Evolutionary conservation across 306 rosid species (phyloP).

Genomic region (Prunus davidiana): DNA sequence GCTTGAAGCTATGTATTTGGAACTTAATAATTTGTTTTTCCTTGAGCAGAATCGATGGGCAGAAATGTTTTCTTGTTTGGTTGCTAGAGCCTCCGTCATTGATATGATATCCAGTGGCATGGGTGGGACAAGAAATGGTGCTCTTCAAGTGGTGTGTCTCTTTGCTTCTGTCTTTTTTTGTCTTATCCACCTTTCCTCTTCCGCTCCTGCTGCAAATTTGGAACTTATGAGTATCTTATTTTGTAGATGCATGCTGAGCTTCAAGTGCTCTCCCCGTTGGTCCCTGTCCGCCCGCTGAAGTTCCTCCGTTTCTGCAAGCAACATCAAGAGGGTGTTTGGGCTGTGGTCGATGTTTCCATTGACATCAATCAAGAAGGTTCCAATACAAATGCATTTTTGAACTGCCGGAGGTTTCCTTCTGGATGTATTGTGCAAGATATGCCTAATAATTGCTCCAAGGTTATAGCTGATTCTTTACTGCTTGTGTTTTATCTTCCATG

Average conservation of each 20-base stretch:
- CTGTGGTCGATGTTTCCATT: slow-evolving; percentile 67
- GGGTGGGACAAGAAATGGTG: slow-evolving; percentile 61
- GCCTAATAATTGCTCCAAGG: slow-evolving; percentile 76
- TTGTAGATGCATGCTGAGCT: slow-evolving; percentile 78
- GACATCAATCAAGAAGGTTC: slow-evolving; percentile 43
- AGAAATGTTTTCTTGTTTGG: slow-evolving; percentile 64
- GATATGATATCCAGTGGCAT: slow-evolving; percentile 51
- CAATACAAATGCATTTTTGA: slow-evolving; percentile 25
- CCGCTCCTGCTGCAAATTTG: not conserved
- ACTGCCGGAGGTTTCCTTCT: slow-evolving; percentile 78
- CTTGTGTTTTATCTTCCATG: slow-evolving; percentile 1
- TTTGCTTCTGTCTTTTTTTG: not conserved
- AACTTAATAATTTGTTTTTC: slow-evolving; percentile 10
- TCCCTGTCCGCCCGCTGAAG: slow-evolving; percentile 61
- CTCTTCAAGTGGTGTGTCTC: slow-evolving; percentile 63
- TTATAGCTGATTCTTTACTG: slow-evolving; percentile 16
- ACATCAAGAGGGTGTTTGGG: slow-evolving; percentile 78
- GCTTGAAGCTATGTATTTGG: slow-evolving; percentile 1
- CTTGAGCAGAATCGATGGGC: slow-evolving; percentile 68
- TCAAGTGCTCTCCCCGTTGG: slow-evolving; percentile 78
- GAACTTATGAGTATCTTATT: slow-evolving; percentile 11
- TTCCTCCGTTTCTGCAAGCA: slow-evolving; percentile 84
- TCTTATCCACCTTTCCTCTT: not conserved
- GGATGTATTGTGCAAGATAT: slow-evolving; percentile 80
- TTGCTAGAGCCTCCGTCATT: slow-evolving; percentile 56